Conservation (phyloP, 768 basidiomycete genomes). For the Cystofilobasidium ferigula region DNA sequence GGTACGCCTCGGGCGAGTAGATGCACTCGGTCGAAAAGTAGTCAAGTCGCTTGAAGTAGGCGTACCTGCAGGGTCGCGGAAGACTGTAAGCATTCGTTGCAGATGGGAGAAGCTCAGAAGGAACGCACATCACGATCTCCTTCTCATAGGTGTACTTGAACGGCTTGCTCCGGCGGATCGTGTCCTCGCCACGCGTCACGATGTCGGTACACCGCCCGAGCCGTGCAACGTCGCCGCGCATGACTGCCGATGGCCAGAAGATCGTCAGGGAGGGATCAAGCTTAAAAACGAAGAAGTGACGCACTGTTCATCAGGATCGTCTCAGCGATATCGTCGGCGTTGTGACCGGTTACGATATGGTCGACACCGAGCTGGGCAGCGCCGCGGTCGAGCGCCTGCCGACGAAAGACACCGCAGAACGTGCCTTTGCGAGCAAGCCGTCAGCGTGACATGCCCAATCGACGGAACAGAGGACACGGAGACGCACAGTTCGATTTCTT, state of each 20-base stretch:
- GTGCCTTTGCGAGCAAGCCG: conserved; percentile 44
- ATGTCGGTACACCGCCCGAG: conserved; percentile 87
- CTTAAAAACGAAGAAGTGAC: conserved; percentile 35
- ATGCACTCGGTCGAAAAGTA: conserved; percentile 99
- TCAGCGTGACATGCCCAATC: neutral
- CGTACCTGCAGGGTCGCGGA: conserved; percentile 59
- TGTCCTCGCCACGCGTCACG: conserved; percentile 91
- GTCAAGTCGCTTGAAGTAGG: conserved; percentile 82
- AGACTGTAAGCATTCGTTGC: conserved; percentile 1
- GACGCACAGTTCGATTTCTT: conserved; percentile 83
- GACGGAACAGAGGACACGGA: neutral
- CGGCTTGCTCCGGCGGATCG: conserved; percentile 93
- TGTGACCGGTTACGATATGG: conserved; percentile 97
- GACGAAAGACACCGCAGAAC: conserved; percentile 93
- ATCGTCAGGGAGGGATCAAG: neutral
- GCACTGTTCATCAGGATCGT: conserved; percentile 97
- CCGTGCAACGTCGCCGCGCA: conserved; percentile 93
- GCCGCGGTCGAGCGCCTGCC: conserved; percentile 91
- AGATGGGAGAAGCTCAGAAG: neutral
- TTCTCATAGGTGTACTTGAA: conserved; percentile 99
- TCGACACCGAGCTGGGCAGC: conserved; percentile 79
- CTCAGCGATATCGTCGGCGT: conserved; percentile 98
- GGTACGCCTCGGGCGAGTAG: conserved; percentile 92
- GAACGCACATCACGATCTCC: conserved; percentile 87
- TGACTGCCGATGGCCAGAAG: conserved; percentile 48